Evolutionary conservation across 2,329 filamentous ascomycete species (phyloP), one percentile per base, ranked within the genome.

Genomic region (Colletotrichum endophyticum): DNA sequence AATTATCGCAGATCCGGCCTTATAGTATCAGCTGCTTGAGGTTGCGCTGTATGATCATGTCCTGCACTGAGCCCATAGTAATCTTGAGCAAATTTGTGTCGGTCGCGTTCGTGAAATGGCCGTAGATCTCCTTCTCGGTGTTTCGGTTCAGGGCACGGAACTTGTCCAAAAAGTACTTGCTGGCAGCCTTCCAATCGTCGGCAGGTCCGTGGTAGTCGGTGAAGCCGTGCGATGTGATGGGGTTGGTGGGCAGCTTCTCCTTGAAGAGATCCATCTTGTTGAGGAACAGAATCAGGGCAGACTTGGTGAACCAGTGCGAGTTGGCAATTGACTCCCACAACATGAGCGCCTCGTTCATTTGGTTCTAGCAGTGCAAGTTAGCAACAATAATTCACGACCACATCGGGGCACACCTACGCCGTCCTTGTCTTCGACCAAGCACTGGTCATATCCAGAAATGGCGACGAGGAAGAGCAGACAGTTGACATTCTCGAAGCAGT

Each of bases 361-460:
- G 95, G 84, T 96, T 96, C 94, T 96, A 79, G 9, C 16, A 62
- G 16, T 15, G 6, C 19, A 27, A 34, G 73, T 84, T 77, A 83
- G 81, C 70, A 66, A 34, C 9, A 22, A 22, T 22, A 53, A 30
- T 16, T 57, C 12, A 34, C 28, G 39, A 73, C 8, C 22, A 4
- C 22, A 34, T 13, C 12, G 25, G 66, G 44, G 39, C 7, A 59
- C 49, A 89, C 95, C 88, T 89, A 98, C 96, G 78, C 96, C 96
- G 84, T 98, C 97, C 85, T 98, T 96, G 84, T 99, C 96, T 87
- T 99, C 96, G 5, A 98, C 95, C 66, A 99, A 88, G 82, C 96
- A 98, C 85, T 99, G 97, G 83, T 99, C 96, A 84, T 98, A 99
- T 76, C 96, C 96, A 79, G 96, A 98, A 80, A 99, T 96, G 64